Evolutionary conservation across 176 grass and related monocot species (phyloP), one percentile per base, ranked within the genome.

Genomic region (Zizania latifolia): DNA sequence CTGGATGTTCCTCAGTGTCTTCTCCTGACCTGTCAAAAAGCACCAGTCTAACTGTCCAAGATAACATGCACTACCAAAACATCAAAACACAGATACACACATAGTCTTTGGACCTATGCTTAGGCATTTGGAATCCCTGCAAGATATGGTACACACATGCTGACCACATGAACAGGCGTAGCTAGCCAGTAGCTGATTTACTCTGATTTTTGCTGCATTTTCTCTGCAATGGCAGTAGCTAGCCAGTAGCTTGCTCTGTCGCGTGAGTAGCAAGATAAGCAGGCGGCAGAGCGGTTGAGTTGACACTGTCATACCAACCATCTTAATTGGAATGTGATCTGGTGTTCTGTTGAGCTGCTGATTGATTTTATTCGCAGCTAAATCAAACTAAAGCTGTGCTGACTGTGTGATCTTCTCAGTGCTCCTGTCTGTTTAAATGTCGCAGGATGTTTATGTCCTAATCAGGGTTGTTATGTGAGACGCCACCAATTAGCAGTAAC

Each of bases 281-380:
- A 12, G 13, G 33, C 0, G 15, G 19, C 36, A 21, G 19, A 36
- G 60, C 39, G 28, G 85, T 82, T 87, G 79, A 38, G 68, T 27
- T 22, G 85, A 31, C n/a, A 38, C 85, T 72, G 27, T 80, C 83
- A 30, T 23, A 53, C 81, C 55, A 77, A 53, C 55, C 64, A 37
- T 28, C 48, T 6, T 54, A 32, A 34, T 63, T n/a, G 32, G 33
- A 65, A n/a, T 56, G 36, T 74, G 44, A 57, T 43, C 34, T 26
- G 24, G 46, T 44, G 26, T 8, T 45, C 22, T 10, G n/a, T 55
- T 72, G 70, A 31, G 55, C 44, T 32, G 13, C 0, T 11, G 67
- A 55, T 0, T 11, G 67, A 55, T 71, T 46, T 80, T 38, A 22
- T 84, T 78, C 39, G 65, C 51, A 26, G 8, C n/a, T 65, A 2